Base-by-base conservation (phyloP, 2,329 filamentous ascomycete genomes). In the Nemania abortiva region DNA sequence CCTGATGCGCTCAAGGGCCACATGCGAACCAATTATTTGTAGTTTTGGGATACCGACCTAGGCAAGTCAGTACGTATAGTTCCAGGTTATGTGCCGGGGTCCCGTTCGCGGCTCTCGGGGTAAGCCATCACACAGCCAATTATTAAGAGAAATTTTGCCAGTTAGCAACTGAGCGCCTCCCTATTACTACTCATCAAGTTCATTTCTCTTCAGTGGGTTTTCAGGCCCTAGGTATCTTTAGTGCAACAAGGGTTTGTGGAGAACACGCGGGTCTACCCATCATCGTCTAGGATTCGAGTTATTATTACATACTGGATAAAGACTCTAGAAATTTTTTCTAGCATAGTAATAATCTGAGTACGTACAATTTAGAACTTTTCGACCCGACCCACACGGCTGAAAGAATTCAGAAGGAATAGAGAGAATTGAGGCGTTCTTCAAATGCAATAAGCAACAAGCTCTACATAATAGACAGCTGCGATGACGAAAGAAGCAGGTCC, bases 401-500 rank as follows among this genome's bases (percentile, higher is more conserved):
- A 27, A 37, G 24, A 45, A 39, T 13, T 27, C 39, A 7, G 22
- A n/a, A 13, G 11, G 42, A 37, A 42, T 31, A 53, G 34, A 37
- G 22, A 9, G 29, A 15, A 49, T 52, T 52, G 55, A 49, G 49
- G 53, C 37, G n/a, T 6, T 47, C 20, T 34, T 29, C 37, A n/a
- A 42, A 49, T 15, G 31, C 34, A 67, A 59, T 45, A 54, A 47
- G 49, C 37, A 66, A 45, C 45, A 66, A 49, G 47, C 24, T 37
- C 53, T 66, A 55, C 57, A 53, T 18, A 20, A 50, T 22, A 42
- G 27, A 67, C 29, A 39, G 42, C 47, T 52, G 20, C 31, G 18
- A 63, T n/a, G 49, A 66, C 67, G 20, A 70, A 70, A 70, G 64
- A 68, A 70, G 68, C 68, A 70, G 68, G 68, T 70, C 68, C 45